A percentile compares a stretch with the other conserved stretches of the same genome.
Evolutionary conservation across 2,329 filamentous ascomycete species (phyloP).

Genomic region (Thyridium curvatum): DNA sequence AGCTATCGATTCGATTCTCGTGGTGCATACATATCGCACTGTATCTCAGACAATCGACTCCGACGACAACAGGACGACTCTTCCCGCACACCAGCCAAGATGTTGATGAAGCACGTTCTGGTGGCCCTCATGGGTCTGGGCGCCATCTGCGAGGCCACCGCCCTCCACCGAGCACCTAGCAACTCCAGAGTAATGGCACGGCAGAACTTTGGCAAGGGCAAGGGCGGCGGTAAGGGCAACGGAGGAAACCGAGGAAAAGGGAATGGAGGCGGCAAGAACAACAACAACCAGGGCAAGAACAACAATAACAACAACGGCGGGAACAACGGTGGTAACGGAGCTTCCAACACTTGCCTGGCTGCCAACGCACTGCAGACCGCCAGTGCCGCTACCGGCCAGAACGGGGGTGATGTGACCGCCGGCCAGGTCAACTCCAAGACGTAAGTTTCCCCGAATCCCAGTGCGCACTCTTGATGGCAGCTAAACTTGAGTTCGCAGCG

Average conservation of each 20-base stretch:
- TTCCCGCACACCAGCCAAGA: constrained; percentile 24
- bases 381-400: constrained; percentile 41
- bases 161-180: constrained; percentile 32
- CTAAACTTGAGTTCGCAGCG: constrained; percentile 25
- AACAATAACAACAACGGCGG: constrained; percentile 20
- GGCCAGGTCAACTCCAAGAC: constrained; percentile 47
- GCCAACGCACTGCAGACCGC: constrained; percentile 41
- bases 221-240: constrained; percentile 5
- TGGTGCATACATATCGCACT: constrained; percentile 10
- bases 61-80: constrained; percentile 7
- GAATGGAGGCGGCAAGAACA: constrained; percentile 14
- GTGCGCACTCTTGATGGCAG: neutral
- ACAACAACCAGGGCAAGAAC: constrained; percentile 19
- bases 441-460: constrained; percentile 26
- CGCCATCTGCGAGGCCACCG: constrained; percentile 36
- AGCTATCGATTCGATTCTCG: constrained; percentile 7
- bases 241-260: constrained; percentile 12
- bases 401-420: constrained; percentile 26
- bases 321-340: constrained; percentile 16
- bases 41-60: constrained; percentile 7
- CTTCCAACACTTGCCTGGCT: constrained; percentile 28
- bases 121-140: constrained; percentile 42
- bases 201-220: constrained; percentile 5
- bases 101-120: constrained; percentile 46
- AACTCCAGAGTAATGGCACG: constrained; percentile 14